A percentile compares a stretch with the other conserved stretches of the same genome.
Evolutionary conservation across 495 filamentous ascomycete genomes (phyloP).

Genomic region (Talaromyces liani): DNA sequence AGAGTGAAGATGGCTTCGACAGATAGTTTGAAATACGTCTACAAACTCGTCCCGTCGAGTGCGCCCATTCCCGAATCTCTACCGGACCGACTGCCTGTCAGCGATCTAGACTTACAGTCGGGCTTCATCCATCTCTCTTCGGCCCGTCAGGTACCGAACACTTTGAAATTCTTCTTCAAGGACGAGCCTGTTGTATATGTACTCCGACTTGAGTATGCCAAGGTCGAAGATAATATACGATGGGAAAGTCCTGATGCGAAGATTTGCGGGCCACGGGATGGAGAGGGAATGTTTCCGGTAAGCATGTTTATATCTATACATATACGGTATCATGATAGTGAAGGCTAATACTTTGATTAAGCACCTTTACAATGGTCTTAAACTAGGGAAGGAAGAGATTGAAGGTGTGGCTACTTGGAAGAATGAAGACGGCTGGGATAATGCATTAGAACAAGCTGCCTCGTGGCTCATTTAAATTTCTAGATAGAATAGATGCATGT

Average conservation of each 20-base stretch:
- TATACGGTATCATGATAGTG: constrained; percentile 6
- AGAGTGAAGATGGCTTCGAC: background rate
- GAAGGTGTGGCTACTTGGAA: constrained; percentile 37
- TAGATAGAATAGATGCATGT: background rate
- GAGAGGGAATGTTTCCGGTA: constrained; percentile 40
- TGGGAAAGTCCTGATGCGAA: constrained; percentile 38
- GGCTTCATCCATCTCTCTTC: constrained; percentile 38
- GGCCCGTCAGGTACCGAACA: constrained; percentile 33
- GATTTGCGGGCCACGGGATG: constrained; percentile 31
- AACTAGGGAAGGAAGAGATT: constrained; percentile 34
- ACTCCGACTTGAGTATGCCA: constrained; percentile 67
- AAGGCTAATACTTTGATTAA: constrained; percentile 9
- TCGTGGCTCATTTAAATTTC: constrained; percentile 29
- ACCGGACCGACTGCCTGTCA: constrained; percentile 34
- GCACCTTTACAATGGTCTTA: constrained; percentile 41
- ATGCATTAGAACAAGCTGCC: constrained; percentile 27
- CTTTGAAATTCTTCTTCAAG: constrained; percentile 60
- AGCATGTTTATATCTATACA: background rate
- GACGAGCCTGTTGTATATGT: constrained; percentile 68
- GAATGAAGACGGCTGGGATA: constrained; percentile 40
- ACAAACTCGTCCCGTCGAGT: constrained; percentile 38
- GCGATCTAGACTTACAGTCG: constrained; percentile 30
- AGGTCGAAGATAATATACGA: constrained; percentile 29
- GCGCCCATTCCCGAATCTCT: constrained; percentile 33
- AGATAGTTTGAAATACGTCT: constrained; percentile 21